phyloP scores from a whole-genome alignment of 176 grass and related monocot genomes.

The Musa troglodytarum region DNA sequence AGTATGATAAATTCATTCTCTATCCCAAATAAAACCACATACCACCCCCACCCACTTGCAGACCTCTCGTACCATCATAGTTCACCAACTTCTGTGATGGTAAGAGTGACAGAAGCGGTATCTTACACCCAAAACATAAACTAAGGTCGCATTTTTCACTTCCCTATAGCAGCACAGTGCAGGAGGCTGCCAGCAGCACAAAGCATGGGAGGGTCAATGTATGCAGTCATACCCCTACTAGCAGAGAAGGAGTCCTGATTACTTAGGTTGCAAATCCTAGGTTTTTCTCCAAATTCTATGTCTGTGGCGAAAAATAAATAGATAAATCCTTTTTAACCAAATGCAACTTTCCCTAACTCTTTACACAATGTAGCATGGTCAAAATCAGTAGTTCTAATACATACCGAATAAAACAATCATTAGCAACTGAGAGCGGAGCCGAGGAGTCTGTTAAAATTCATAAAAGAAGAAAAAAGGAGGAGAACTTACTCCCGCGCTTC shows the following conservation, averaged over 20 bases:
- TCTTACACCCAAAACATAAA: neutral
- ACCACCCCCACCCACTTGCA: neutral
- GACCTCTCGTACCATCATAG: neutral
- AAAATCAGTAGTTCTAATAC: neutral
- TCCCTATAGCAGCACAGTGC: no score
- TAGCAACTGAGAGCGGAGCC: neutral
- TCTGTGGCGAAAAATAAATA: neutral
- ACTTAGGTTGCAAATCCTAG: neutral
- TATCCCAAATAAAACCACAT: neutral
- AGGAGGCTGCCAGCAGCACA: neutral
- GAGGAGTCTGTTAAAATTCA: neutral
- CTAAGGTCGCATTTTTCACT: neutral
- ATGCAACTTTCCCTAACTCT: neutral
- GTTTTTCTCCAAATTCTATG: neutral
- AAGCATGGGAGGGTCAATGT: neutral
- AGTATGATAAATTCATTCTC: neutral
- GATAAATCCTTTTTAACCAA: neutral
- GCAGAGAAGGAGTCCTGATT: neutral
- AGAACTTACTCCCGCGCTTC: conserved; percentile 87
- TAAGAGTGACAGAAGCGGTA: neutral
- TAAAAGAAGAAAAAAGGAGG: neutral
- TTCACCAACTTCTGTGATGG: neutral
- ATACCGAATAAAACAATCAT: neutral
- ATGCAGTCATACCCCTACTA: neutral
- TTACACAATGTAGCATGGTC: neutral